Base-by-base conservation (phyloP, 1,284 basidiomycete species). In the Ceratobasidium theobromae region DNA sequence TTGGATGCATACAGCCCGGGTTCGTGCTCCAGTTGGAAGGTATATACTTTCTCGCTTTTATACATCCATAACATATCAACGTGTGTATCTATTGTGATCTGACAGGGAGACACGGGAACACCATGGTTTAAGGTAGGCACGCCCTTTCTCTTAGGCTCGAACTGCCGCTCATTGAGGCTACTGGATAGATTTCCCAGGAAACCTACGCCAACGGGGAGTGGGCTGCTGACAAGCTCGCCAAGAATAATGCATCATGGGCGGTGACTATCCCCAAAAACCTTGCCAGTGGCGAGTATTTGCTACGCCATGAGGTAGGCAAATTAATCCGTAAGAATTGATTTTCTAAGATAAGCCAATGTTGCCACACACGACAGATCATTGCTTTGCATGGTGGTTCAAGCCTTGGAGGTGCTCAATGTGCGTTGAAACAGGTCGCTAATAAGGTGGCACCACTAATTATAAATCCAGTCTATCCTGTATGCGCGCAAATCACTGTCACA, bases 401-500 rank as follows among this genome's bases (percentile, higher is more conserved):
- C 18, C 33, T 53, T n/a, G 64, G 64, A 40, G 64, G 64, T 43
- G 64, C 64, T 16, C 64, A 66, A 30, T 66, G 55, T 58, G 25
- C 28, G 55, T 14, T 23, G 2, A 8, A 5, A 30, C 8, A 23
- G 18, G 27, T 41, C 27, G 14, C 12, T 38, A 5, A n/a, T 9
- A 12, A 8, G 9, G 27, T 43, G 25, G 23, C 40, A 9, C 18
- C 18, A n/a, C 40, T 43, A 21, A 55, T 23, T 6, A 6, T 43
- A 9, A 3, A 43, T 14, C 25, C 12, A 58, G 55, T 66, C 52
- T 66, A 66, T 30, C 64, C 64, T 46, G 64, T 66, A 23, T 66
- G 64, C 41, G 64, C 51, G n/a, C 64, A 66, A 30, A 48, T 66
- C 27, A 66, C 64, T 8, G 64, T 66, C n/a, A 66, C 51, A 9